Evolutionary conservation across 495 filamentous ascomycete species (phyloP).

Genomic region (Penicillium ochrochloron): DNA sequence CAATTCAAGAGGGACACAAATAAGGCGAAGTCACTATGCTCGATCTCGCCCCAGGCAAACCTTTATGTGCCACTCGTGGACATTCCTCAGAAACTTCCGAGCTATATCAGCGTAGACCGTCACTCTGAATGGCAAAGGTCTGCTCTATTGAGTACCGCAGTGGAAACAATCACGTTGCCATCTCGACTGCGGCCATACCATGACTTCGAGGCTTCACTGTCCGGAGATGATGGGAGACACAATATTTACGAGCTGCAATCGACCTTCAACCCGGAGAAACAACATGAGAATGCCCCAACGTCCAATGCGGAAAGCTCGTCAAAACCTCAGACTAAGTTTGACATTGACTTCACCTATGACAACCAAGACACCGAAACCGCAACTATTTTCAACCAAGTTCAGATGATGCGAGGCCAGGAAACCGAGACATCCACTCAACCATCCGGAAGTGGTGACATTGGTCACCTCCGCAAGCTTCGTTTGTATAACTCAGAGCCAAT

Average conservation of each 20-base stretch:
- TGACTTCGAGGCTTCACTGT: slow-evolving; percentile 72
- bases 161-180: slow-evolving; percentile 82
- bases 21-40: slow-evolving; percentile 68
- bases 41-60: slow-evolving; percentile 70
- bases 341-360: slow-evolving; percentile 62
- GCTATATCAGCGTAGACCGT: slow-evolving; percentile 63
- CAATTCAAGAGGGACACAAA: slow-evolving; percentile 66
- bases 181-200: slow-evolving; percentile 65
- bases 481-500: slow-evolving; percentile 52
- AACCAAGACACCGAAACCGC: slow-evolving; percentile 41
- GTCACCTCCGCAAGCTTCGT: slow-evolving; percentile 39
- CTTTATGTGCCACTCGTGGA: slow-evolving; percentile 79
- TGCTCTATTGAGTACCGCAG: slow-evolving; percentile 73
- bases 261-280: slow-evolving; percentile 42
- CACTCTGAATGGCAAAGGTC: slow-evolving; percentile 80
- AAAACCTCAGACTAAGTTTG: slow-evolving; percentile 48
- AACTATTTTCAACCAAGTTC: slow-evolving; percentile 68
- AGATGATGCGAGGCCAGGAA: slow-evolving; percentile 48
- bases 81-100: slow-evolving; percentile 60
- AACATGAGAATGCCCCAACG: slow-evolving; percentile 19
- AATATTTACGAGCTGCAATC: slow-evolving; percentile 76
- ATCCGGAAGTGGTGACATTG: slow-evolving; percentile 34
- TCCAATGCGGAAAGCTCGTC: slow-evolving; percentile 24
- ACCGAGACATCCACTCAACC: slow-evolving; percentile 41
- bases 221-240: slow-evolving; percentile 74